Evolutionary conservation across 2,329 filamentous ascomycete genomes (phyloP).

Genomic region (Cladosporium sp.): DNA sequence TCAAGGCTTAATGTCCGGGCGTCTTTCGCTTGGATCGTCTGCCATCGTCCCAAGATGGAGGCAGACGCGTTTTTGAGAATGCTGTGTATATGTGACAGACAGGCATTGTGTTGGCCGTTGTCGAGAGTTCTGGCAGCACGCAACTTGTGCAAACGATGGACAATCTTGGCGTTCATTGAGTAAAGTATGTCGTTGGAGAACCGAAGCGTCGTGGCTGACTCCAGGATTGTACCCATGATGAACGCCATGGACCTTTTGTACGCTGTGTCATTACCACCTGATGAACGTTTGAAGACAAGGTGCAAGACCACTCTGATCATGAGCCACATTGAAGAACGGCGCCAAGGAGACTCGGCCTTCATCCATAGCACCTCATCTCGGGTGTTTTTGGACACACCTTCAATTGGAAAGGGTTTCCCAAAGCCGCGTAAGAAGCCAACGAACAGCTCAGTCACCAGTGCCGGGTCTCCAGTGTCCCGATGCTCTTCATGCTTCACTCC

Average conservation of each 20-base stretch:
- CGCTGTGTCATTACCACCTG: constrained; percentile 23
- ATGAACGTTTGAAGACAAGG: constrained; percentile 41
- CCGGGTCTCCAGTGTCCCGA: constrained; percentile 55
- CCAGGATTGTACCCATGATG: constrained; percentile 51
- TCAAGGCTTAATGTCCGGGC: constrained; percentile 12
- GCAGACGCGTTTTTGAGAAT: background rate
- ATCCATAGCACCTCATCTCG: constrained; percentile 25
- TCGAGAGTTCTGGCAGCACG: too few relatives aligned
- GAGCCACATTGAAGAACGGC: constrained; percentile 59
- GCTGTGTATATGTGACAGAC: constrained; percentile 40
- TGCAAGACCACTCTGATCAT: constrained; percentile 55
- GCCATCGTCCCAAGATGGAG: constrained; percentile 14
- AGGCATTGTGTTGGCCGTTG: constrained; percentile 53
- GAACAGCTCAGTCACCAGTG: constrained; percentile 55
- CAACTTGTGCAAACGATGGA: constrained; percentile 1
- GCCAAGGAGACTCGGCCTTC: constrained; percentile 50
- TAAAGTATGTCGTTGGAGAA: background rate
- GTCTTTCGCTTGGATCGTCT: constrained; percentile 5
- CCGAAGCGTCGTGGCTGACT: constrained; percentile 17
- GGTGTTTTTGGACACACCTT: constrained; percentile 31
- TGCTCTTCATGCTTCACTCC: constrained; percentile 53
- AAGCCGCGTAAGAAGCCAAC: constrained; percentile 56
- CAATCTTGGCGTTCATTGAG: constrained; percentile 6
- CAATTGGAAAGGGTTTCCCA: constrained; percentile 38
- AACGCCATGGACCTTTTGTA: constrained; percentile 33